Base-by-base conservation (phyloP, 495 filamentous ascomycete genomes). In the Pyrenula massariospora region DNA sequence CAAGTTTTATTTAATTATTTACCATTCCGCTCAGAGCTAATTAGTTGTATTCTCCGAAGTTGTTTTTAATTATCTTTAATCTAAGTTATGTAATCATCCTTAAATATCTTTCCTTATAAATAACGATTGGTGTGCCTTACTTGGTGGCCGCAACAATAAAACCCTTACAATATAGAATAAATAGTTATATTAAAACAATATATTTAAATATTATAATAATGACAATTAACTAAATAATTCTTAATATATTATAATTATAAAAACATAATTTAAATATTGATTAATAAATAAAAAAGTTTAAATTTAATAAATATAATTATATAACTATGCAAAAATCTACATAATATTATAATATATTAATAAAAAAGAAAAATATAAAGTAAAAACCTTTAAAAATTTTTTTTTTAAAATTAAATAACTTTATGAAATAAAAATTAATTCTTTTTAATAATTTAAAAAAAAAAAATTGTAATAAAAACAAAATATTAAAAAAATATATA, bases 271-370 rank as follows among this genome's bases (percentile, higher is more conserved):
- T 20, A 54, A 50, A 15, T 12, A 56, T 50, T 22, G 12, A 48
- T 22, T 56, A 50, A 12, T 12, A 51, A 56, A 56, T 21, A 52
- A 52, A 22, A 15, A 56, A 15, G n/a, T 23, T 56, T 52, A 5
- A 50, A 3, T 56, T 48, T 12, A 52, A 50, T 52, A 50, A 10
- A n/a, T 50, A 52, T 56, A 52, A 21, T 23, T 56, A n/a, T 56
- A 22, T 51, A 54, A 50, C 3, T 15, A 50, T 48, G n/a, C 52
- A 56, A 48, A 23, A 54, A 56, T 19, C n/a, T 22, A 24, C n/a
- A 54, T 15, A 24, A 3, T 25, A 25, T 15, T 54, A 54, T 19
- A 23, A 23, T 25, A 11, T 23, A 24, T 3, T 25, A 24, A 15
- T 54, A 54, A 15, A 54, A 25, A 23, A 24, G 25, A 54, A 19